Evolutionary conservation across 495 filamentous ascomycete genomes (phyloP), one percentile per base, ranked within the genome.

Genomic region (Penicillium subrubescens): DNA sequence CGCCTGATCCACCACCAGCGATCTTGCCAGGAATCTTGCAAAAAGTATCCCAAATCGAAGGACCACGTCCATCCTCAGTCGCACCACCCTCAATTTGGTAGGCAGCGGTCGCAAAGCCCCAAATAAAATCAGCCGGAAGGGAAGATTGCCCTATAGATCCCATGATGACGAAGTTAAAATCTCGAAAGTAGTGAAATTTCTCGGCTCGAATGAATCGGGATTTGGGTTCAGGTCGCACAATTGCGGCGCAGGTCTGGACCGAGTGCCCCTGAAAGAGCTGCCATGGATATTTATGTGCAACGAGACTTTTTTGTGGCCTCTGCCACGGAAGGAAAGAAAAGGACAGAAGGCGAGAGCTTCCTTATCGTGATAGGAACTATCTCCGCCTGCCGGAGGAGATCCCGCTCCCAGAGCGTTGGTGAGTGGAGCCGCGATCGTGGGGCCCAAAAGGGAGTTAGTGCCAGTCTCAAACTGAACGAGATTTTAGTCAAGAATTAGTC

Each of bases 51-150:
- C 89, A 92, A 74, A 92, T 92, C 37, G 88, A 89, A 46, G 88
- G 86, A 35, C 86, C 88, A 46, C 90, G 86, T 63, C 90, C 90
- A 75, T 92, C 89, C 63, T 83, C 84, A 37, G 86, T 76, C 19
- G 80, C 79, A 12, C 85, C 88, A 56, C 90, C 90, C 79, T 92
- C 90, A 65, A 92, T 89, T 73, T 93, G 90, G 79, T 91, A 92
- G 66, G 88, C 90, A 67, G 90, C 90, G 43, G 90, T 94, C 66
- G 91, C 90, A 75, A 91, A 94, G 59, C 90, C 91, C 91, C 91
- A 93, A 63, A 91, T 73, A 73, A 93, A 93, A 73, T 92, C 90
- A 56, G 86, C 83, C 48, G 88, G 89, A 61, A 93, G 81, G 72
- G 81, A 77, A 21, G 77, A 75, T 35, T 66, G 35, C 27, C 60